A percentile compares a stretch with the other conserved stretches of the same genome.
These are phyloP conservation scores for Phytophthora pistaciae DNA, from an alignment of 352 stramenopile species.

Conservation along the genomic window DNA sequence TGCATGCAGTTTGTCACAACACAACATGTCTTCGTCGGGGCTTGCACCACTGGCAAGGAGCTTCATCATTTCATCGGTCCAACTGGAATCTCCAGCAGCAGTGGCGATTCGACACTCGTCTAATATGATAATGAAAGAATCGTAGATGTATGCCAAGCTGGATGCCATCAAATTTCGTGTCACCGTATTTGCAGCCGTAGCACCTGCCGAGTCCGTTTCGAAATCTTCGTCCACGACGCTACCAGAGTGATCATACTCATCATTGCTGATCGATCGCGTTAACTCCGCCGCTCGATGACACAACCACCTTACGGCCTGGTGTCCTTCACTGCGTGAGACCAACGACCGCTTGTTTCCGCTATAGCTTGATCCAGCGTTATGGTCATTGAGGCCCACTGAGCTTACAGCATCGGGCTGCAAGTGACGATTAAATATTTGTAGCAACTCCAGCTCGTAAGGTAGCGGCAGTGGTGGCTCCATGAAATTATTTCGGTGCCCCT, in stretches of 20 bases:
- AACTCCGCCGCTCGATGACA: constrained; percentile 39
- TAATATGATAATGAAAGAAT: constrained; percentile 44
- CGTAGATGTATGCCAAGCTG: constrained; percentile 53
- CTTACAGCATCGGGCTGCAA: constrained; percentile 35
- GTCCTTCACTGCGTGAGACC: constrained; percentile 51
- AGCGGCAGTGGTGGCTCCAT: constrained; percentile 40
- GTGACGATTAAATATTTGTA: constrained; percentile 53
- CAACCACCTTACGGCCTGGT: constrained; percentile 62
- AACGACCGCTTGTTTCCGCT: constrained; percentile 32
- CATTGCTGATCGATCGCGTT: constrained; percentile 33
- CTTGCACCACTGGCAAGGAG: constrained; percentile 44
- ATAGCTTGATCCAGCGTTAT: constrained; percentile 13
- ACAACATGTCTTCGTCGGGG: constrained; percentile 24
- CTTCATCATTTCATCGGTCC: constrained; percentile 39
- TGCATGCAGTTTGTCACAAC: constrained; percentile 8
- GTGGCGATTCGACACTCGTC: constrained; percentile 40
- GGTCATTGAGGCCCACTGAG: constrained; percentile 14
- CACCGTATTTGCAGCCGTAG: constrained; percentile 9
- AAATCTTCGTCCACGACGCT: constrained; percentile 27
- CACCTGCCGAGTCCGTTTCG: constrained; percentile 17
- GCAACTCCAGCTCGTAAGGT: constrained; percentile 57
- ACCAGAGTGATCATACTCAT: constrained; percentile 36
- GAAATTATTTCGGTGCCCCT: constrained; percentile 49
- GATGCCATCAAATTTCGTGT: constrained; percentile 36
- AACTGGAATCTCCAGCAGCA: constrained; percentile 32